phyloP scores from a whole-genome alignment of 164 flowering plant genomes.

The Protea cynaroides region DNA sequence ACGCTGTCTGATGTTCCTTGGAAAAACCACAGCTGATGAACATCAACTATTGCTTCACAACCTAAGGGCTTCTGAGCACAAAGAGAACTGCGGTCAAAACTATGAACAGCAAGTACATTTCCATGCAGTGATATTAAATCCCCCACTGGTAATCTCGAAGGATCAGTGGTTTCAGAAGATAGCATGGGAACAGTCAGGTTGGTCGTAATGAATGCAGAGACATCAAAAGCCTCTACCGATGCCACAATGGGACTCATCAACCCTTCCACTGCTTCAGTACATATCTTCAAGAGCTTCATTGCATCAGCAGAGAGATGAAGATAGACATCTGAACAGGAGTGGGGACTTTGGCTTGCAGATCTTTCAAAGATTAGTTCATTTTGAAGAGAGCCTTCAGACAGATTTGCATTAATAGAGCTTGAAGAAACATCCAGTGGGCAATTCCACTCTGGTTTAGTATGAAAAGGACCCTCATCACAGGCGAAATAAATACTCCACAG shows the following conservation, averaged over 20 bases:
- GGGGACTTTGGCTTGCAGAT: slow-evolving; percentile 10
- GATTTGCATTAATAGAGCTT: slow-evolving; percentile 11
- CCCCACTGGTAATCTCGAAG: slow-evolving; percentile 47
- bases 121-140: slow-evolving; percentile 57
- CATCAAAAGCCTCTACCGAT: slow-evolving; percentile 15
- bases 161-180: slow-evolving; percentile 19
- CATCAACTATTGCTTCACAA: slow-evolving; percentile 16
- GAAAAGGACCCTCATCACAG: slow-evolving; percentile 23
- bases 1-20: slow-evolving; percentile 14
- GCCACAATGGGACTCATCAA: slow-evolving; percentile 11
- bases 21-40: slow-evolving; percentile 19
- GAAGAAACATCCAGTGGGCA: slow-evolving; percentile 10
- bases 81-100: slow-evolving; percentile 10
- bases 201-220: slow-evolving; percentile 13
- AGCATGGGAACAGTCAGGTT: slow-evolving; percentile 10
- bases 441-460: slow-evolving; percentile 15
- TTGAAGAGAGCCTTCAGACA: slow-evolving; percentile 10
- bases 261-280: slow-evolving; percentile 17
- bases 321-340: slow-evolving; percentile 33
- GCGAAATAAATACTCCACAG: slow-evolving; percentile 53
- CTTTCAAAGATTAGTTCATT: slow-evolving; percentile 22
- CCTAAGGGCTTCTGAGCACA: slow-evolving; percentile 6
- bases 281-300: slow-evolving; percentile 19
- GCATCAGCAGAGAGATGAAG: slow-evolving; percentile 38
- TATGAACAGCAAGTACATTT: slow-evolving; percentile 48